Evolutionary conservation across 345 rosid genomes (phyloP).

Genomic region (Eucalyptus curtisii): DNA sequence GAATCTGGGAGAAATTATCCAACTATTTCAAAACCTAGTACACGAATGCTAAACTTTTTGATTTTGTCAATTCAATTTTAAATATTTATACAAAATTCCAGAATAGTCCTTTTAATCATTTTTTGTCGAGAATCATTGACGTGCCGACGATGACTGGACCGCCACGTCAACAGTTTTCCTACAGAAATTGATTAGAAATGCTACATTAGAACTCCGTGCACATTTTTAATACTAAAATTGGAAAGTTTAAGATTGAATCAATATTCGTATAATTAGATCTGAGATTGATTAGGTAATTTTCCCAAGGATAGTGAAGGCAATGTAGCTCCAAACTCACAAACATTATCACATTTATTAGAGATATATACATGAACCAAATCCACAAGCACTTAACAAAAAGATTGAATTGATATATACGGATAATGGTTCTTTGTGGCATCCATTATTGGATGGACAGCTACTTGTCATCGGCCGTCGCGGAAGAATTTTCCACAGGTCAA

Average conservation of each 20-base stretch:
- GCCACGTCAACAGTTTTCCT: rapidly evolving
- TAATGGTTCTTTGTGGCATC: neutral
- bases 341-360: neutral
- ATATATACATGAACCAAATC: neutral
- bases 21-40: neutral
- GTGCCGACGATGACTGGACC: rapidly evolving
- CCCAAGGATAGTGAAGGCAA: rapidly evolving
- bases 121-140: neutral
- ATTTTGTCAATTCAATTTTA: neutral
- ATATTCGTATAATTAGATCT: rapidly evolving
- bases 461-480: neutral
- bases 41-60: neutral
- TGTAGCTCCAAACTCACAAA: neutral
- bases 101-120: neutral
- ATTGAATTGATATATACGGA: neutral
- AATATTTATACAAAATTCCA: neutral
- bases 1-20: neutral
- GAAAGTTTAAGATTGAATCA: neutral
- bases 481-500: neutral
- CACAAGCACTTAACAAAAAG: neutral
- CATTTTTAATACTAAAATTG: neutral
- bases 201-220: rapidly evolving
- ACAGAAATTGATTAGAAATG: rapidly evolving
- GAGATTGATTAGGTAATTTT: neutral
- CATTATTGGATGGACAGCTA: neutral